These are phyloP conservation scores for Pittosporum tobira DNA, from an alignment of 129 eudicot genomes.

Conservation along the genomic window DNA sequence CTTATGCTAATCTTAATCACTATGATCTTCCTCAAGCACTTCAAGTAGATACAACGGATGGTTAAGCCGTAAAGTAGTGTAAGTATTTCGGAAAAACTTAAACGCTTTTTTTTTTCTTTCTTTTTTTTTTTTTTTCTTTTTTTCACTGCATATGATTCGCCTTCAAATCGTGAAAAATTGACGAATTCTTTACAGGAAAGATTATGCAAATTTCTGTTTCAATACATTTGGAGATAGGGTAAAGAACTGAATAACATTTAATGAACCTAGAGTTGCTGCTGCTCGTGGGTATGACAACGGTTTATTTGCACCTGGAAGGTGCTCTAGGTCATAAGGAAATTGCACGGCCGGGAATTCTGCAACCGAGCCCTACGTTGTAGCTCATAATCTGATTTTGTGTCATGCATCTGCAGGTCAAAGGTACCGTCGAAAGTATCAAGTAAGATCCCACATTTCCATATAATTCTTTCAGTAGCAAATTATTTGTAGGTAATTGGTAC, in stretches of 20 bases:
- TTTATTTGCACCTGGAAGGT: conserved; percentile 36
- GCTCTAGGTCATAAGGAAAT: conserved; percentile 33
- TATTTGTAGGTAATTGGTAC: too few relatives aligned
- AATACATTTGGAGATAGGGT: conserved; percentile 54
- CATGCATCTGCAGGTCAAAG: conserved; percentile 38
- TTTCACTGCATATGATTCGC: too few relatives aligned
- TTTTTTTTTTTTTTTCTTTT: too few relatives aligned
- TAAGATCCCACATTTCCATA: conserved; percentile 7
- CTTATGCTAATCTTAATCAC: conserved; percentile 82
- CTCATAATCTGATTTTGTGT: conserved; percentile 30
- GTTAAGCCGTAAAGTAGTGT: conserved; percentile 60
- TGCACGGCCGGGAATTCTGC: conserved; percentile 36
- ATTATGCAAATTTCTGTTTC: conserved; percentile 20
- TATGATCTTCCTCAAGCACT: too few relatives aligned
- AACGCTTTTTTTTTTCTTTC: too few relatives aligned
- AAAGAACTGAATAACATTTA: conserved; percentile 38
- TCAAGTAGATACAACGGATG: conserved; percentile 59
- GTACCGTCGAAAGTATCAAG: conserved; percentile 35
- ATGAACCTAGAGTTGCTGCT: conserved; percentile 38
- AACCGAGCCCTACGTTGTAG: conserved; percentile 40
- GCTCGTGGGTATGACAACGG: conserved; percentile 38
- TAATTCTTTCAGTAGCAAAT: too few relatives aligned
- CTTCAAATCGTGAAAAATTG: too few relatives aligned
- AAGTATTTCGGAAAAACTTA: too few relatives aligned
- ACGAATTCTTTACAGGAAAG: too few relatives aligned